Evolutionary conservation across 2,329 filamentous ascomycete species (phyloP).

Genomic region (Penicillium sp.): DNA sequence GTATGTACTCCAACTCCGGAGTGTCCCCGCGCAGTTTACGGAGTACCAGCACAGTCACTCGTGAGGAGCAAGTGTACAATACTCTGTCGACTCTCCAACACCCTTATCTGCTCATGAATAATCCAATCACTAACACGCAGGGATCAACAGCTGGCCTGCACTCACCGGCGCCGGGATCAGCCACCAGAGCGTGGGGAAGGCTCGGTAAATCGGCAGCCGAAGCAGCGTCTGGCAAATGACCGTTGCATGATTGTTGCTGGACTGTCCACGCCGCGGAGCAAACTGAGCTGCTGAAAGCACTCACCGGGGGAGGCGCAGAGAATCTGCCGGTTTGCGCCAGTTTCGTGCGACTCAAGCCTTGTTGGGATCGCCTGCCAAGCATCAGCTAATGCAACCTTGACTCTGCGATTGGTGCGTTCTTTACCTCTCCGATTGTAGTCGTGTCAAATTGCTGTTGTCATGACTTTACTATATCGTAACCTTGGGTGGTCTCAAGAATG

Average conservation of each 20-base stretch:
- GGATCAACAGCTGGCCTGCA: slow-evolving; percentile 1
- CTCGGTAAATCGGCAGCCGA: not conserved
- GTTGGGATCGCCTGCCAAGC: slow-evolving; percentile 18
- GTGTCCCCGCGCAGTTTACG: not conserved
- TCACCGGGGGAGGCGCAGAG: slow-evolving; percentile 8
- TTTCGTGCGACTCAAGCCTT: not conserved
- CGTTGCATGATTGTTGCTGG: not conserved
- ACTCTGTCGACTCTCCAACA: not conserved
- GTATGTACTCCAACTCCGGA: not conserved
- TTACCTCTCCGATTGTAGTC: not conserved
- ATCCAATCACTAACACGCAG: not conserved
- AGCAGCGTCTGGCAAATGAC: not conserved
- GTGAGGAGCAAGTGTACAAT: too few relatives aligned
- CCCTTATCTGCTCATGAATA: slow-evolving; percentile 11
- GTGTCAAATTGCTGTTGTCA: not conserved
- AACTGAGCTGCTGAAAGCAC: not conserved
- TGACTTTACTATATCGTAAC: not conserved
- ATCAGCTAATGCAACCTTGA: slow-evolving; percentile 16
- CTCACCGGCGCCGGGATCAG: slow-evolving; percentile 4
- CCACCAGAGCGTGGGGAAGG: slow-evolving; percentile 2
- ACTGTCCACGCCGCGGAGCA: not conserved
- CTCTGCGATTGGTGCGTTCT: slow-evolving; percentile 10
- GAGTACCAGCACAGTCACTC: not conserved
- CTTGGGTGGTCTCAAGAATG: not conserved
- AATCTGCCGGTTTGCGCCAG: slow-evolving; percentile 6